phyloP scores from a whole-genome alignment of 768 basidiomycete genomes.

The Amyloporia xantha region DNA sequence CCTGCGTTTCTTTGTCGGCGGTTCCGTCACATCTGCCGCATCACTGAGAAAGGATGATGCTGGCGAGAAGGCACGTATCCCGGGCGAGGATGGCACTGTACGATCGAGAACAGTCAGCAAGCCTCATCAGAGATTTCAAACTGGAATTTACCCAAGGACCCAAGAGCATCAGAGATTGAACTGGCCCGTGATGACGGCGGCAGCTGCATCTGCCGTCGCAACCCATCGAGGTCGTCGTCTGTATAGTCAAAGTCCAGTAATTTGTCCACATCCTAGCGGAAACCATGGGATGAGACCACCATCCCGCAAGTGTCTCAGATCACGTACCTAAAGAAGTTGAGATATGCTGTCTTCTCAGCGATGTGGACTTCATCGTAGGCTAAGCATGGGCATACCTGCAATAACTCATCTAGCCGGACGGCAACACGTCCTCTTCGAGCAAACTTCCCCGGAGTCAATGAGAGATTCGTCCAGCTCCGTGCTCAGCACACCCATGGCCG shows the following conservation, averaged over 20 bases:
- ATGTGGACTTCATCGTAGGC: too few relatives aligned
- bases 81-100: conserved; percentile 19
- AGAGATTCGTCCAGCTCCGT: conserved; percentile 57
- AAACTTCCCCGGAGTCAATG: conserved; percentile 58
- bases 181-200: conserved; percentile 46
- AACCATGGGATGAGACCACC: not conserved
- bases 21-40: conserved; percentile 14
- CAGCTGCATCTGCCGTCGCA: conserved; percentile 64
- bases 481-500: conserved; percentile 56
- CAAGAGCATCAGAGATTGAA: conserved; percentile 37
- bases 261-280: conserved; percentile 68
- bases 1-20: conserved; percentile 22
- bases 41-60: conserved; percentile 26
- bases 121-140: not conserved
- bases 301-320: not conserved
- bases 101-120: not conserved
- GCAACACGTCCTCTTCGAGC: conserved; percentile 69
- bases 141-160: conserved; percentile 43
- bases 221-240: conserved; percentile 60
- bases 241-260: conserved; percentile 76
- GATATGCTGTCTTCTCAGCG: too few relatives aligned
- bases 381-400: conserved; percentile 75
- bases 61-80: conserved; percentile 25
- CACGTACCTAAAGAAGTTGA: too few relatives aligned
- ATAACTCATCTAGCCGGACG: conserved; percentile 71